Conservation (phyloP, 768 basidiomycete genomes). For the Suillus discolor region DNA sequence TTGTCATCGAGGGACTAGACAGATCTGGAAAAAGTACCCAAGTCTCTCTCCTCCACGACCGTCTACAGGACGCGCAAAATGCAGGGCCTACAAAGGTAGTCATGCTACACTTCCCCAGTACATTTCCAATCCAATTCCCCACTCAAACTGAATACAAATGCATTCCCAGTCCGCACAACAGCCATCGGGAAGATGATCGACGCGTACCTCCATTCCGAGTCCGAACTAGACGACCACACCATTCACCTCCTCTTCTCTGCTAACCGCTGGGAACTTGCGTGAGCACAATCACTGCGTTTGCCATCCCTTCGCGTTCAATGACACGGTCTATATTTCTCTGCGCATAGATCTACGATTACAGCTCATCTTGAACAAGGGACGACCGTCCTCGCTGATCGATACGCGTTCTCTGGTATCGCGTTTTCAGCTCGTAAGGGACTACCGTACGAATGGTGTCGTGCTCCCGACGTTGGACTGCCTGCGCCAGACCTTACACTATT, state of each 20-base stretch:
- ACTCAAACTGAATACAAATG: not conserved
- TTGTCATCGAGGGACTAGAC: conserved; percentile 96
- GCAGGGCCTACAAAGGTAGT: conserved; percentile 38
- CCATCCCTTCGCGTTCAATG: not conserved
- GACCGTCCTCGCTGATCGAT: conserved; percentile 86
- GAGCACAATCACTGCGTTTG: conserved; percentile 21
- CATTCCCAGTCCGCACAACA: conserved; percentile 78
- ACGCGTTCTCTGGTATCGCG: conserved; percentile 95
- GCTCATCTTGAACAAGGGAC: conserved; percentile 61
- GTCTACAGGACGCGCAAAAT: conserved; percentile 41
- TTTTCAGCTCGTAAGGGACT: conserved; percentile 77
- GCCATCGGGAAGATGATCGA: conserved; percentile 93
- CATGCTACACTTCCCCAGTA: conserved; percentile 90
- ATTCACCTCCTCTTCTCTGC: conserved; percentile 96
- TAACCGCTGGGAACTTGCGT: conserved; percentile 97
- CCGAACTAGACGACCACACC: conserved; percentile 88
- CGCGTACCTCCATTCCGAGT: conserved; percentile 79
- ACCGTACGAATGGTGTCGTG: conserved; percentile 79
- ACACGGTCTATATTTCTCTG: not conserved
- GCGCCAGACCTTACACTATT: conserved; percentile 88
- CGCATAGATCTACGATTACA: conserved; percentile 60
- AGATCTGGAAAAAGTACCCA: conserved; percentile 95
- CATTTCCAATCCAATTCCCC: not conserved
- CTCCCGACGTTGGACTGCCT: conserved; percentile 87
- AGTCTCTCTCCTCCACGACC: conserved; percentile 57